Evolutionary conservation across 495 filamentous ascomycete species (phyloP), one percentile per base, ranked within the genome.

Genomic region (Aspergillus conjunctus): DNA sequence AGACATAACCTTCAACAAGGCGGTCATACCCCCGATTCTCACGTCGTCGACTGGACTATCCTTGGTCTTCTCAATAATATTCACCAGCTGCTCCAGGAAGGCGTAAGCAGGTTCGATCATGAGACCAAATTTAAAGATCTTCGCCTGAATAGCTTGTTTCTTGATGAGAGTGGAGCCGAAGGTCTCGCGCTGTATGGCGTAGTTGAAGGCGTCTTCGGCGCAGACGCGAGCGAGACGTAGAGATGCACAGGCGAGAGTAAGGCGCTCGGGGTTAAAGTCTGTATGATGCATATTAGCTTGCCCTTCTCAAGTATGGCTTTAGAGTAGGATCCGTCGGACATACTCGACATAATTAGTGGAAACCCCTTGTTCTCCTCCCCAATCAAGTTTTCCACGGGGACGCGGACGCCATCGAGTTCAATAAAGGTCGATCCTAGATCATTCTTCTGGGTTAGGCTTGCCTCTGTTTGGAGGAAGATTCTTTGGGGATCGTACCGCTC

Each of bases 1-100:
- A 3, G 80, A 81, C 70, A 80, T 79, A 7, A 86, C 83, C 67
- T 86, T 87, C 9, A 78, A 60, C 22, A 77, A 63, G 1, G 73
- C 75, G 8, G 73, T 78, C 79, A 79, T 79, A 0, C 79, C 79
- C 7, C 79, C 78, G 32, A 81, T 80, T 49, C 74, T 75, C 30
- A 78, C 75, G 46, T 71, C 68, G 56, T 77, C 71, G 1, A 58
- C 62, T 0, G 68, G 66, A 22, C 62, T 68, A 34, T 73, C 66
- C 45, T 75, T 77, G 33, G 67, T 79, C 45, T 70, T 62, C 56
- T 73, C 74, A 21, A 82, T 71, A 48, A 85, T 74, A 65, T 73
- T 73, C 11, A 76, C 71, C 15, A 81, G 67, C 49, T 81, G 79
- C 21, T 82, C 79, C 68, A 82, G 68, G 51, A 78, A 80, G 3